Base-by-base conservation (phyloP, 805 yeast genomes). In the Trichomonascus vanleenenianus region DNA sequence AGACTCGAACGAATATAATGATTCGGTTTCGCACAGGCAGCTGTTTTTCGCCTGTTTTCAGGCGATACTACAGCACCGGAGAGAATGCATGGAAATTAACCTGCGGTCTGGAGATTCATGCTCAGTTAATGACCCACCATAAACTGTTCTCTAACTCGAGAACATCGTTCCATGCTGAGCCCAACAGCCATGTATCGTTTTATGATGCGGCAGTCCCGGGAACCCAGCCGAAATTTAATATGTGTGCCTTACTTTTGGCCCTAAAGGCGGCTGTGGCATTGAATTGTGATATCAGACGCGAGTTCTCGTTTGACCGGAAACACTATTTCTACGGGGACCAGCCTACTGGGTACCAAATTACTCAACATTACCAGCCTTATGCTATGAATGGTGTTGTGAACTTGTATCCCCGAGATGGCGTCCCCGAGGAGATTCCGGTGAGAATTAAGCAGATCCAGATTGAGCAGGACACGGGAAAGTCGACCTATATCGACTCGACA, bases 241-340 rank as follows among this genome's bases (percentile, higher is more conserved):
- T 77, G 15, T 83, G 87, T 54, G 89, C 89, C 1, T 59, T 91
- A 3, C 56, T 76, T 1, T 72, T 75, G 30, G 95, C 96, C 0
- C 57, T 87, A 35, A 78, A 77, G 54, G 77, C 95, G 1, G 89
- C 94, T 0, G 62, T 75, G 2, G 85, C 93, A 0, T 63, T 89
- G 43, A 71, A 81, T 30, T 75, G 86, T 48, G 59, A 69, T 0
- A 72, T 93, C 12, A 76, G 75, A 47, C 52, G 63, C 0, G 51
- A 58, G 6, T 83, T 91, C 1, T 69, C 81, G 1, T 93, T 93
- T 62, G 98, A 93, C 59, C 71, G 98, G 53, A 93, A 93, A 63
- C 98, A 93, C 61, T 93, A 93, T 62, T 88, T 93, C 63, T 93
- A 93, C 62, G 91, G 89, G 1, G 98, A 93, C 62, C 97, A 93